phyloP scores from a whole-genome alignment of 2,329 filamentous ascomycete genomes.

The Monilinia laxa region DNA sequence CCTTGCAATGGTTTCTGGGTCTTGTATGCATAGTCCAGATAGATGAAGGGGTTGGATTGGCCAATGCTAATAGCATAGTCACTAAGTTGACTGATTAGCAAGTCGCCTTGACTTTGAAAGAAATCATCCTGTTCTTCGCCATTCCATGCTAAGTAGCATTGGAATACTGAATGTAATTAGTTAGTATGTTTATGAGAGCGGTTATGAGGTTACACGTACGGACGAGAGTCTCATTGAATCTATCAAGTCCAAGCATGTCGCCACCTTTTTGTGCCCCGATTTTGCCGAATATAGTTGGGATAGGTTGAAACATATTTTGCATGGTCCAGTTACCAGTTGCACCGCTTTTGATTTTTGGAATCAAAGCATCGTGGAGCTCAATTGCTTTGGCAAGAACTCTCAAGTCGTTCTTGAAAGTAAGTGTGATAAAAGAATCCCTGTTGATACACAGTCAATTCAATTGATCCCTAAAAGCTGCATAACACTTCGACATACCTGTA shows the following conservation, averaged over 20 bases:
- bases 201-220: not conserved
- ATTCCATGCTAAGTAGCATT: not conserved
- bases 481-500: not conserved
- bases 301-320: not conserved
- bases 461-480: not conserved
- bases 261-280: not conserved
- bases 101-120: constrained; percentile 6
- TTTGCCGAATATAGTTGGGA: not conserved
- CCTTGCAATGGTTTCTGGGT: not conserved
- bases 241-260: not conserved
- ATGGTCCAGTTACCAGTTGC: not conserved
- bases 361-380: constrained; percentile 2
- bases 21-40: constrained; percentile 6
- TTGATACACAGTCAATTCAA: not conserved
- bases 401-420: constrained; percentile 16
- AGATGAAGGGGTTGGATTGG: constrained; percentile 2
- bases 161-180: not conserved
- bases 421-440: constrained; percentile 4
- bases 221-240: not conserved
- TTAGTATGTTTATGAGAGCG: not conserved
- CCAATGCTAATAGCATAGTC: not conserved
- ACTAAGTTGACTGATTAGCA: not conserved
- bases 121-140: not conserved
- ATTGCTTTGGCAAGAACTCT: constrained; percentile 12
- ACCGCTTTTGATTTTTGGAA: not conserved